A percentile compares a stretch with the other conserved stretches of the same genome.
These are phyloP conservation scores for Baeospora myosura DNA, from an alignment of 1,284 basidiomycete genomes.

Conservation along the genomic window DNA sequence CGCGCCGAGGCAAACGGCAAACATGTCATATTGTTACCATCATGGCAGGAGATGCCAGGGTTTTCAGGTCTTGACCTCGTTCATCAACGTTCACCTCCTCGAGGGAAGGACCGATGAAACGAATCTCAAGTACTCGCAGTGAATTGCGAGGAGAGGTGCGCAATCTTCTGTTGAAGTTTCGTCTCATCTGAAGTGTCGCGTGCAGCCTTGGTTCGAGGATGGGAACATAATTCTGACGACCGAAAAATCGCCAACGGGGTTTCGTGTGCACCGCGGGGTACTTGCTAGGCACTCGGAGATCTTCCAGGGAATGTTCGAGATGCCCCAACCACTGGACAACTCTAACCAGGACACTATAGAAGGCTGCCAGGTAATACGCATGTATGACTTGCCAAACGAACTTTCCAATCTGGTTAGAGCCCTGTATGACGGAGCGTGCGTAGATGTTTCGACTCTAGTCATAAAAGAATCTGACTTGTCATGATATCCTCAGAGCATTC, in stretches of 20 bases:
- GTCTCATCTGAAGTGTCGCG: no score
- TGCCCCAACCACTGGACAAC: constrained; percentile 38
- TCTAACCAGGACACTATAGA: constrained; percentile 30
- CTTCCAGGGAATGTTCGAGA: constrained; percentile 50
- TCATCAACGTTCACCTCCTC: no score
- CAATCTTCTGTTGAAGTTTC: no score
- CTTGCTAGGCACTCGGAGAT: constrained; percentile 54
- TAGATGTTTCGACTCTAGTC: constrained; percentile 32
- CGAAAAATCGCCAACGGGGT: constrained; percentile 28
- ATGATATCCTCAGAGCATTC: constrained; percentile 23
- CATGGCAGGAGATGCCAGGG: no score
- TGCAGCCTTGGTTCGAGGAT: constrained; percentile 53
- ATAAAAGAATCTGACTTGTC: constrained; percentile 1
- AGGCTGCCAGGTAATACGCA: constrained; percentile 41
- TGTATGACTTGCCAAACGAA: constrained; percentile 49
- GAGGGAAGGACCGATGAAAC: no score
- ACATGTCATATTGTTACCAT: no score
- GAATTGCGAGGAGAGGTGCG: no score
- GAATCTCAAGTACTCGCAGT: neutral
- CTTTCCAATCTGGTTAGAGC: constrained; percentile 47
- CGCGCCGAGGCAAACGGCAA: no score
- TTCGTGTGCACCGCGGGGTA: constrained; percentile 51
- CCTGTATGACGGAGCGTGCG: constrained; percentile 50
- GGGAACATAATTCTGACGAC: constrained; percentile 49
- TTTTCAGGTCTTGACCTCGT: no score